These are phyloP conservation scores for Ormosia semicastrata DNA, from an alignment of 306 rosid species.

Conservation along the genomic window DNA sequence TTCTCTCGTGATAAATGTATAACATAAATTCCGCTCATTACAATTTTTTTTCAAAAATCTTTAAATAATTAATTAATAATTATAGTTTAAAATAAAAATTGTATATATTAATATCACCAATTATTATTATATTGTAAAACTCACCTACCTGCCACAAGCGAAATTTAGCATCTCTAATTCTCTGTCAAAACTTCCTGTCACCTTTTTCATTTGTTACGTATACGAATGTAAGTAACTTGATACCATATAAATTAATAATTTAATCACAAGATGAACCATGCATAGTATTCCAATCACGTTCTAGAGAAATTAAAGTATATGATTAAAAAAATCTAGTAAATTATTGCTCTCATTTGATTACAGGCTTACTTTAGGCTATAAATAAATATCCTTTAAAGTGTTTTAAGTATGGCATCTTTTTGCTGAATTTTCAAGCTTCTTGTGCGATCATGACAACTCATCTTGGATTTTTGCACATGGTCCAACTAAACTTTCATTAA, in stretches of 20 bases:
- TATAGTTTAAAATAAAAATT: no score
- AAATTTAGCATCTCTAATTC: no score
- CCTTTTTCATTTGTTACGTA: not conserved
- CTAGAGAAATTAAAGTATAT: no score
- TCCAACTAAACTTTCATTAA: not conserved
- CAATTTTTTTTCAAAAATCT: no score
- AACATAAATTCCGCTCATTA: no score
- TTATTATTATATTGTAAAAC: no score
- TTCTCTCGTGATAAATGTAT: no score
- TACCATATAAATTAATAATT: not conserved
- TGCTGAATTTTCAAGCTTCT: not conserved
- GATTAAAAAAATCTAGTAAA: no score
- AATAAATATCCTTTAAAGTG: not conserved
- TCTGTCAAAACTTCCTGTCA: not conserved
- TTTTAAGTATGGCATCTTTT: not conserved
- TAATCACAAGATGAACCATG: not conserved
- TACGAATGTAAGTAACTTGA: not conserved
- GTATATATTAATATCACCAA: no score
- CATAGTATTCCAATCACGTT: not conserved
- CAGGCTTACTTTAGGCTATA: not conserved
- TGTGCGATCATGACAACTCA: not conserved
- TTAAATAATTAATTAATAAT: no score
- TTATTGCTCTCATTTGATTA: not conserved
- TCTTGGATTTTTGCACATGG: not conserved
- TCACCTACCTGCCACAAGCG: no score